These are phyloP conservation scores for Barbatosphaeria neglecta DNA, from an alignment of 495 filamentous ascomycete genomes.

Conservation along the genomic window DNA sequence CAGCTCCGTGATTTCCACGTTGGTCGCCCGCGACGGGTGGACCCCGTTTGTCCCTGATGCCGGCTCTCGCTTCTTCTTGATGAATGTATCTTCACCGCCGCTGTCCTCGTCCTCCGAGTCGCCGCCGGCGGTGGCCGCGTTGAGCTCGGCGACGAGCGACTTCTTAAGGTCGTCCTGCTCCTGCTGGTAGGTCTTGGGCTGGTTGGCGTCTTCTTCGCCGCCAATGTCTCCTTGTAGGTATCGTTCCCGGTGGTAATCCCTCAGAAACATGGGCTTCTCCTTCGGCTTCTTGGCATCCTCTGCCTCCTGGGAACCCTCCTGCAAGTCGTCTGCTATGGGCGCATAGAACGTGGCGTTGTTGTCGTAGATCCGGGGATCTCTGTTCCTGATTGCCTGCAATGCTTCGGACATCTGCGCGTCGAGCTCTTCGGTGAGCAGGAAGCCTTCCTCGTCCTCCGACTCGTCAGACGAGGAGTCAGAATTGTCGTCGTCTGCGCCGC, in stretches of 20 bases:
- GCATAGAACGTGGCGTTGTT: slow-evolving; percentile 63
- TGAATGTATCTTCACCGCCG: slow-evolving; percentile 63
- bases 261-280: slow-evolving; percentile 75
- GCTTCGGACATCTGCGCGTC: slow-evolving; percentile 81
- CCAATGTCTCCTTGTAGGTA: slow-evolving; percentile 51
- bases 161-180: slow-evolving; percentile 76
- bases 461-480: slow-evolving; percentile 56
- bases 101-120: slow-evolving; percentile 42
- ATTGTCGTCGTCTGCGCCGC: slow-evolving; percentile 36
- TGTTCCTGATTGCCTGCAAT: slow-evolving; percentile 72
- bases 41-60: slow-evolving; percentile 16
- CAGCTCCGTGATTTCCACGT: slow-evolving; percentile 38
- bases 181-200: slow-evolving; percentile 62
- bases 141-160: slow-evolving; percentile 65
- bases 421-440: slow-evolving; percentile 66
- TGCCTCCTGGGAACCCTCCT: slow-evolving; percentile 30
- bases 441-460: slow-evolving; percentile 80
- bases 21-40: slow-evolving; percentile 34
- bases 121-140: slow-evolving; percentile 39
- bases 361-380: slow-evolving; percentile 86
- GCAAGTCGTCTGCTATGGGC: slow-evolving; percentile 42
- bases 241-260: slow-evolving; percentile 83
- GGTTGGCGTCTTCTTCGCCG: slow-evolving; percentile 37
- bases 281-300: slow-evolving; percentile 37
- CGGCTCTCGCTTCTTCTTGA: slow-evolving; percentile 36